phyloP scores from a whole-genome alignment of 495 filamentous ascomycete species.

The Annulohypoxylon bovei region DNA sequence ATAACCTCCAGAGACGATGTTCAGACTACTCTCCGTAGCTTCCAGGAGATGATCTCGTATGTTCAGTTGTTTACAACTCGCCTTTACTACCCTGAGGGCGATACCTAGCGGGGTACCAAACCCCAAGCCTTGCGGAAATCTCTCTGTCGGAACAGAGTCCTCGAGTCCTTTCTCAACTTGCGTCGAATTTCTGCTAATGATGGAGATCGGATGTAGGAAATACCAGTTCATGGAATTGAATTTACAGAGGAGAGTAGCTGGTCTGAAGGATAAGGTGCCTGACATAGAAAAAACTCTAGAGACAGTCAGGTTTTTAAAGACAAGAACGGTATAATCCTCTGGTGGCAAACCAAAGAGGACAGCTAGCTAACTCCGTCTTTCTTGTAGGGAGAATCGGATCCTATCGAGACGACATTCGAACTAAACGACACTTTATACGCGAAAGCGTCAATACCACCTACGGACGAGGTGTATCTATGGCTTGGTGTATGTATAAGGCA shows the following conservation, averaged over 20 bases:
- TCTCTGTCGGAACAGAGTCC: background rate
- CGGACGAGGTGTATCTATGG: constrained; percentile 97
- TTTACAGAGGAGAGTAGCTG: constrained; percentile 80
- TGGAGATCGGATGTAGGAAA: constrained; percentile 65
- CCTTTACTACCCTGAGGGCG: background rate
- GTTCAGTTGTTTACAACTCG: constrained; percentile 35
- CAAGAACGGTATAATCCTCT: constrained; percentile 64
- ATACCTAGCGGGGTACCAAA: background rate
- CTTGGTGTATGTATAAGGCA: constrained; percentile 69
- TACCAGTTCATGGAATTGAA: constrained; percentile 99
- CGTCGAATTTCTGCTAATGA: constrained; percentile 1
- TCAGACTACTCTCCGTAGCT: constrained; percentile 86
- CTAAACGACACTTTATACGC: constrained; percentile 96
- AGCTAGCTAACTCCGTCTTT: constrained; percentile 14
- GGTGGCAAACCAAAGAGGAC: background rate
- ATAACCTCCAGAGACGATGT: constrained; percentile 87
- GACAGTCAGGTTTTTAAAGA: constrained; percentile 84
- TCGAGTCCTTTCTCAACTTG: constrained; percentile 8
- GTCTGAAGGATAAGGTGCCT: constrained; percentile 92
- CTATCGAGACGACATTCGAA: constrained; percentile 92
- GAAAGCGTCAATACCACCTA: constrained; percentile 80
- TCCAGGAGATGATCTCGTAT: constrained; percentile 99
- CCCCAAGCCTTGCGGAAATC: background rate
- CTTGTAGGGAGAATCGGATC: constrained; percentile 60
- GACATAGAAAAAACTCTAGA: constrained; percentile 98